These are phyloP conservation scores for Colletotrichum lini DNA, from an alignment of 2,329 filamentous ascomycete species.

Conservation along the genomic window DNA sequence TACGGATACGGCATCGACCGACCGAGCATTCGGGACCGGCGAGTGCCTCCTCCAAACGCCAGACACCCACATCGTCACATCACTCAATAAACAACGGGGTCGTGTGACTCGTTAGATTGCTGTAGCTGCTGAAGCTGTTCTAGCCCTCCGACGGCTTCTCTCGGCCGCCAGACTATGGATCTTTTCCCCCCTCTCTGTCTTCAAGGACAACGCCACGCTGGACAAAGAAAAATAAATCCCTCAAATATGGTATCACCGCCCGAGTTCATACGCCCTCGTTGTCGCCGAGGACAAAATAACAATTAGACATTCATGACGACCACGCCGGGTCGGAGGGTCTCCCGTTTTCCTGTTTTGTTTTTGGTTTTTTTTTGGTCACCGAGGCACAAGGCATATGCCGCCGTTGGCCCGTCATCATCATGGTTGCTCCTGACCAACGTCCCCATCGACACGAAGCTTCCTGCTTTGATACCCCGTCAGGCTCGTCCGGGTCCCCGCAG, in stretches of 20 bases:
- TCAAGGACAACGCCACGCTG: slow-evolving; percentile 40
- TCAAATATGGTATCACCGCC: slow-evolving; percentile 43
- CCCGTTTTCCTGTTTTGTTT: background rate
- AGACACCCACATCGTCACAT: background rate
- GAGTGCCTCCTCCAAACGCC: background rate
- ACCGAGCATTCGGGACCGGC: background rate
- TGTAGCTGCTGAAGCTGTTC: slow-evolving; percentile 33
- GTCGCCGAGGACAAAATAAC: slow-evolving; percentile 29
- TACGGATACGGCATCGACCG: no score
- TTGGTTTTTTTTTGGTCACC: background rate
- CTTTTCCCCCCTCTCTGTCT: slow-evolving; percentile 17
- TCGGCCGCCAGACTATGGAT: slow-evolving; percentile 11
- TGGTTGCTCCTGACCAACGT: slow-evolving; percentile 45
- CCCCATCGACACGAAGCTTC: slow-evolving; percentile 48
- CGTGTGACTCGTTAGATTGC: slow-evolving; percentile 37
- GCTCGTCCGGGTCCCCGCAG: slow-evolving; percentile 65
- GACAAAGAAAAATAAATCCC: slow-evolving; percentile 35
- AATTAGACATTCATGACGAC: slow-evolving; percentile 43
- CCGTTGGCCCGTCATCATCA: slow-evolving; percentile 33
- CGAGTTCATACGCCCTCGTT: slow-evolving; percentile 34
- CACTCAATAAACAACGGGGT: background rate
- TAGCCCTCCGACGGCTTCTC: slow-evolving; percentile 11
- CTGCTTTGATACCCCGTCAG: slow-evolving; percentile 62
- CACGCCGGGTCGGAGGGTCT: slow-evolving; percentile 33
- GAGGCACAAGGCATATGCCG: background rate